Base-by-base conservation (phyloP, 352 stramenopile genomes). In the Thraustochytrium sp. region DNA sequence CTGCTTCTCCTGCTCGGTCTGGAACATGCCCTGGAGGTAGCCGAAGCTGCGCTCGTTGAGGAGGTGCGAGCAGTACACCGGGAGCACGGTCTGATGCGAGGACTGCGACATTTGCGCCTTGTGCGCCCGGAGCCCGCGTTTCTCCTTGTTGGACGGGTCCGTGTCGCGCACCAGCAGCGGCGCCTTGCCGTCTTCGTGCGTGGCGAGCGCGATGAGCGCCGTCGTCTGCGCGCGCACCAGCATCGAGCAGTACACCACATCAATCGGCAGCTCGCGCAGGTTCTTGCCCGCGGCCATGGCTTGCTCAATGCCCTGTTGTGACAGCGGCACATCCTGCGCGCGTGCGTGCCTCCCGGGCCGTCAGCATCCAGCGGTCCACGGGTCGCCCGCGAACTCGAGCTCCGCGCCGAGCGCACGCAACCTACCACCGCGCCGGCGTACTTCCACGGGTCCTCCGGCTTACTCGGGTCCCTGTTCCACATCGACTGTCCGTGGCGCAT, bases 231-330 rank as follows among this genome's bases (percentile, higher is more conserved):
- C 68, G 37, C 68, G 48, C 18, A 80, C 40, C 11, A 80, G 68
- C 68, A 80, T 80, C 34, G 68, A 80, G 51, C 68, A 80, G 68
- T 80, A 80, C 46, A 80, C 68, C 5, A 80, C 38, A 31, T 80
- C 68, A 31, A 80, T 80, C 5, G 68, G 68, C 4, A 80, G 31
- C 42, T 61, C 40, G 21, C 53, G 18, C 26, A 80, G 38, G 13
- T 46, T 51, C 68, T 37, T 46, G 51, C 68, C 68, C 18, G 68
- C 68, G 4, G 31, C 31, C 68, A 80, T 80, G 31, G 68, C 68
- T 31, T 80, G 31, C 48, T 80, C 5, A 3, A 80, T 80, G 26
- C 68, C 68, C 3, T 26, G 13, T 5, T 80, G 21, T 1, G 68
- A 80, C 29, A 80, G 68, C 23, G 68, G 68, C n/a, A 80, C 68